A percentile compares a stretch with the other conserved stretches of the same genome.
phyloP scores from a whole-genome alignment of 2,329 filamentous ascomycete genomes.

The Aschersonia sp. region DNA sequence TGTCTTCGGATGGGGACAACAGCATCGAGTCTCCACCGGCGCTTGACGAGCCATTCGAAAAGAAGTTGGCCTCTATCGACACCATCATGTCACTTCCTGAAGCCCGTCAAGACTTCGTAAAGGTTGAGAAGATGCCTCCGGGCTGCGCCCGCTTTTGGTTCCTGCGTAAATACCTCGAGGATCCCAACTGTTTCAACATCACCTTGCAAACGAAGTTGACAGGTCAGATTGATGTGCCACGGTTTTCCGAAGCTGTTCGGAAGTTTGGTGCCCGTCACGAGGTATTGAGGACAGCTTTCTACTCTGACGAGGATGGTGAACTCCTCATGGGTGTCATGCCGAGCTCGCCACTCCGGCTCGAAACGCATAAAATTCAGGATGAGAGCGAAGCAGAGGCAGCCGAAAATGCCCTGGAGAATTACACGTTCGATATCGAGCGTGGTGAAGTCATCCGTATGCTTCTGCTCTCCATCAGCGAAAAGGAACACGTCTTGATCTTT shows the following conservation, averaged over 20 bases:
- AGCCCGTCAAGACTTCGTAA: neutral
- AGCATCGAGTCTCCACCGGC: neutral
- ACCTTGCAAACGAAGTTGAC: conserved; percentile 14
- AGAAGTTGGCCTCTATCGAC: neutral
- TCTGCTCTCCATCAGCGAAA: conserved; percentile 11
- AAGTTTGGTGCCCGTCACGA: conserved; percentile 16
- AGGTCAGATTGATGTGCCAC: conserved; percentile 10
- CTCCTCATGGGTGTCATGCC: neutral
- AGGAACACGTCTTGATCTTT: conserved; percentile 24
- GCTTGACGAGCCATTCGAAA: neutral
- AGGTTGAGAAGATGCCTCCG: neutral
- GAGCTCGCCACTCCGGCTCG: neutral
- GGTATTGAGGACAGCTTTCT: conserved; percentile 17
- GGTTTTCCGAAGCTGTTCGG: conserved; percentile 18
- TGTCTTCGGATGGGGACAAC: neutral
- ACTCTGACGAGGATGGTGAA: conserved; percentile 4
- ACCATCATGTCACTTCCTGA: neutral
- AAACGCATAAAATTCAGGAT: conserved; percentile 4
- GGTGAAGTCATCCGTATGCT: neutral
- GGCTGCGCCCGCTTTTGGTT: conserved; percentile 22
- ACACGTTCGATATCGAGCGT: neutral
- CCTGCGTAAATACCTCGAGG: conserved; percentile 14
- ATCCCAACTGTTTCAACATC: conserved; percentile 25
- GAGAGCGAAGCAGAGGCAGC: conserved; percentile 7
- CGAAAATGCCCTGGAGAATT: neutral